Conservation (phyloP, 2,329 filamentous ascomycete genomes). For the Pyrenochaeta sp. region DNA sequence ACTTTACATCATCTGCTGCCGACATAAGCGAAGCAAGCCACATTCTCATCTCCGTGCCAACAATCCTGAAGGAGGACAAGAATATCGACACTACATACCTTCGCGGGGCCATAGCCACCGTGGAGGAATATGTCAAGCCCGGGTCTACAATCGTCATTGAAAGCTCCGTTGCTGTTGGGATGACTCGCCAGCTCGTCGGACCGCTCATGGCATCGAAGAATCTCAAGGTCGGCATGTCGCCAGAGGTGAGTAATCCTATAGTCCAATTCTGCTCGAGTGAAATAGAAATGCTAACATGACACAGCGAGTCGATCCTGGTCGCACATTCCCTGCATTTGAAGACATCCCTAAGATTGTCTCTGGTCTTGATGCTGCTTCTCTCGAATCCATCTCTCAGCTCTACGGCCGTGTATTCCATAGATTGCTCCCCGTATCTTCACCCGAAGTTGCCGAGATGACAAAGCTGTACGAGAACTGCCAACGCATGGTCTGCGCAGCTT, state of each 20-base stretch:
- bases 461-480: slow-evolving; percentile 68
- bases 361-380: neutral
- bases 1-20: slow-evolving; percentile 31
- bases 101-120: slow-evolving; percentile 47
- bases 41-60: slow-evolving; percentile 64
- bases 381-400: slow-evolving; percentile 27
- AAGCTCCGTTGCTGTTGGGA: slow-evolving; percentile 64
- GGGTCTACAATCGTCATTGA: slow-evolving; percentile 63
- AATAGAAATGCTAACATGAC: too few relatives aligned
- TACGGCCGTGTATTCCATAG: slow-evolving; percentile 60
- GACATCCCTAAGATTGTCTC: neutral
- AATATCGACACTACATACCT: slow-evolving; percentile 54
- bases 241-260: slow-evolving; percentile 57
- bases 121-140: slow-evolving; percentile 53
- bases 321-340: neutral
- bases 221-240: slow-evolving; percentile 46
- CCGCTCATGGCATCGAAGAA: slow-evolving; percentile 50
- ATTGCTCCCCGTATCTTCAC: slow-evolving; percentile 60
- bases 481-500: slow-evolving; percentile 64
- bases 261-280: slow-evolving; percentile 53
- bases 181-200: slow-evolving; percentile 61
- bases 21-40: slow-evolving; percentile 58
- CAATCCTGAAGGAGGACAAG: slow-evolving; percentile 58
- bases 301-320: neutral
- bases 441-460: slow-evolving; percentile 66